Evolutionary conservation across 164 flowering plant species (phyloP).

Genomic region (Sedum album): DNA sequence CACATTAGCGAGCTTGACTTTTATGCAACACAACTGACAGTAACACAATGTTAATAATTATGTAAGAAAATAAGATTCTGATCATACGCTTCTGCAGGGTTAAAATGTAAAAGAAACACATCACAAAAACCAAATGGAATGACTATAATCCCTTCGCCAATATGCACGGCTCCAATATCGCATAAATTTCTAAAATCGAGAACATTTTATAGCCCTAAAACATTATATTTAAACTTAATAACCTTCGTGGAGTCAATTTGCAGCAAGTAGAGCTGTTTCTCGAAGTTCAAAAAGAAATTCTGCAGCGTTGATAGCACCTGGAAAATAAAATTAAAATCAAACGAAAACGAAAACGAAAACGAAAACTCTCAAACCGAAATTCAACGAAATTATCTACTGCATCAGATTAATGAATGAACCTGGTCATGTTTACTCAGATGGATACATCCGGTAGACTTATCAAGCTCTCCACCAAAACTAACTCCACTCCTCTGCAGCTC

Average conservation of each 20-base stretch:
- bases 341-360: too few species aligned
- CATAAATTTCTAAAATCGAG: not conserved
- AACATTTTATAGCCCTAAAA: not conserved
- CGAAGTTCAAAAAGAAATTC: slow-evolving; percentile 4
- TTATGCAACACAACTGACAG: not conserved
- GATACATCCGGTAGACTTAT: slow-evolving; percentile 50
- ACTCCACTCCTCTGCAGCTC: slow-evolving; percentile 43
- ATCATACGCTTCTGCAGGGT: too few species aligned
- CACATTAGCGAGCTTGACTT: not conserved
- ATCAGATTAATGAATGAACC: slow-evolving; percentile 27
- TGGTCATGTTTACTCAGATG: slow-evolving; percentile 84
- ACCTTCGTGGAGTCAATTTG: slow-evolving; percentile 1
- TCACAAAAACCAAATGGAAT: not conserved
- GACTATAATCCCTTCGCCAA: not conserved
- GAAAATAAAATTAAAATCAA: not conserved
- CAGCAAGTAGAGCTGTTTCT: slow-evolving; percentile 8
- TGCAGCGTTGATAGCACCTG: slow-evolving; percentile 6
- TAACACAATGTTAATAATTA: too few species aligned
- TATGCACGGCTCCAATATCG: not conserved
- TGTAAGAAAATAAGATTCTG: too few species aligned
- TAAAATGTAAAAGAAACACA: not conserved
- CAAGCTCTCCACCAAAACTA: slow-evolving; percentile 59
- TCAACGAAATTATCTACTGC: not conserved
- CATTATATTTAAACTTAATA: too few species aligned
- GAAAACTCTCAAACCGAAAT: not conserved